These are phyloP conservation scores for Ochromonas danica DNA, from an alignment of 108 stramenopile species.

Conservation along the genomic window DNA sequence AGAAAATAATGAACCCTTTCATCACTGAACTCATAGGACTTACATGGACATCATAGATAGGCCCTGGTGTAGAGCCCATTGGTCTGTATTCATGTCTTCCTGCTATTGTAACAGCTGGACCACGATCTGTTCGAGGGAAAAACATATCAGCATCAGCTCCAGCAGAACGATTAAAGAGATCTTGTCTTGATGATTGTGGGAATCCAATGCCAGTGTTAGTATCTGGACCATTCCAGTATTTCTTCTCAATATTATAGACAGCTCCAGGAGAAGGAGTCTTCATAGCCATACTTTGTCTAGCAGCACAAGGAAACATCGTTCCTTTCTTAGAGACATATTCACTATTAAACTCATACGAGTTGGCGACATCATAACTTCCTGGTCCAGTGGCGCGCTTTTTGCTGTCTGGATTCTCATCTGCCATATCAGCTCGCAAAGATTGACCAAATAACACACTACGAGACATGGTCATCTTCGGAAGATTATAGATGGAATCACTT, in stretches of 20 bases:
- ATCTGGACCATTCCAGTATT: neutral
- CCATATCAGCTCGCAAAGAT: conserved; percentile 19
- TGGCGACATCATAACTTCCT: conserved; percentile 25
- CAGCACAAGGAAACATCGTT: neutral
- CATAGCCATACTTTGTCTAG: conserved; percentile 20
- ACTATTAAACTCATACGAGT: neutral
- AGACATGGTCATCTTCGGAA: neutral
- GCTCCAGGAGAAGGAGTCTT: conserved; percentile 39
- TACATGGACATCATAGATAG: conserved; percentile 35
- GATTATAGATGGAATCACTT: conserved; percentile 4
- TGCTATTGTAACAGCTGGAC: conserved; percentile 23
- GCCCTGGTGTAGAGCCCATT: neutral
- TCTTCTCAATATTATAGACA: conserved; percentile 27
- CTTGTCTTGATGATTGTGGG: neutral
- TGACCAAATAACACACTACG: neutral
- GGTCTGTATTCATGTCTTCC: neutral
- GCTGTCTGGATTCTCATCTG: conserved; percentile 29
- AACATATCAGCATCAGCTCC: conserved; percentile 31
- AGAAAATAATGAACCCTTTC: neutral
- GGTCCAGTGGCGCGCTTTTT: conserved; percentile 23
- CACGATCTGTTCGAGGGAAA: neutral
- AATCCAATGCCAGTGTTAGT: conserved; percentile 7
- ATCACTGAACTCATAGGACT: neutral
- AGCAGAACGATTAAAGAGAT: neutral
- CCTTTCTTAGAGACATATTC: conserved; percentile 13